A percentile compares a stretch with the other conserved stretches of the same genome.
phyloP scores from a whole-genome alignment of 2,329 filamentous ascomycete species.

The Ascocoryne sarcoides region DNA sequence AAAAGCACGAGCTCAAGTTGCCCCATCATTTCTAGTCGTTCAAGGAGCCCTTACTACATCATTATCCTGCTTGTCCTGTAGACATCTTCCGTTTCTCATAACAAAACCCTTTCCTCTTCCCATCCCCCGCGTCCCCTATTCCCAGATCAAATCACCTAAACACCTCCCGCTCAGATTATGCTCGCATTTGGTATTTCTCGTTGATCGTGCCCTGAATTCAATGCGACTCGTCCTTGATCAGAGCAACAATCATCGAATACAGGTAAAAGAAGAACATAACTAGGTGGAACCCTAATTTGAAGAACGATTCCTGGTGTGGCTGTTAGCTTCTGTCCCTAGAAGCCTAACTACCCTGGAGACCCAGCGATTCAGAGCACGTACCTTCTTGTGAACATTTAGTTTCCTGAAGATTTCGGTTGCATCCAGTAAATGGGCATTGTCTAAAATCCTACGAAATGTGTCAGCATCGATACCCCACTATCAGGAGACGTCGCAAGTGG shows the following conservation, averaged over 20 bases:
- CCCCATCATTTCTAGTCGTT: constrained; percentile 20
- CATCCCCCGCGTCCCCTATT: background rate
- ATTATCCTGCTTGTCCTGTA: constrained; percentile 17
- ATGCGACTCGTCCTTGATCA: constrained; percentile 90
- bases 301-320: constrained; percentile 75
- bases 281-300: constrained; percentile 97
- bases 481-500: background rate
- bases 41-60: constrained; percentile 15
- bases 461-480: constrained; percentile 28
- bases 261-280: constrained; percentile 99
- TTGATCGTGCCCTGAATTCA: constrained; percentile 39
- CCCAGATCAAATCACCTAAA: background rate
- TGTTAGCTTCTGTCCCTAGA: background rate
- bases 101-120: constrained; percentile 1
- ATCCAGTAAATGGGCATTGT: constrained; percentile 94
- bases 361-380: constrained; percentile 30
- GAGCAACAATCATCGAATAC: constrained; percentile 54
- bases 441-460: constrained; percentile 62
- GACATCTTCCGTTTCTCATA: constrained; percentile 7
- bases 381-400: constrained; percentile 98
- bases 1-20: constrained; percentile 15
- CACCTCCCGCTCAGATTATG: constrained; percentile 13
- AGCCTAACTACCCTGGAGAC: background rate
- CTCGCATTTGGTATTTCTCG: constrained; percentile 17
- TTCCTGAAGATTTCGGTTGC: constrained; percentile 99